Percentiles rank a stretch among this genome's conserved stretches.
Conservation (phyloP, 2,329 filamentous ascomycete species). For the Neofusicoccum sp. region DNA sequence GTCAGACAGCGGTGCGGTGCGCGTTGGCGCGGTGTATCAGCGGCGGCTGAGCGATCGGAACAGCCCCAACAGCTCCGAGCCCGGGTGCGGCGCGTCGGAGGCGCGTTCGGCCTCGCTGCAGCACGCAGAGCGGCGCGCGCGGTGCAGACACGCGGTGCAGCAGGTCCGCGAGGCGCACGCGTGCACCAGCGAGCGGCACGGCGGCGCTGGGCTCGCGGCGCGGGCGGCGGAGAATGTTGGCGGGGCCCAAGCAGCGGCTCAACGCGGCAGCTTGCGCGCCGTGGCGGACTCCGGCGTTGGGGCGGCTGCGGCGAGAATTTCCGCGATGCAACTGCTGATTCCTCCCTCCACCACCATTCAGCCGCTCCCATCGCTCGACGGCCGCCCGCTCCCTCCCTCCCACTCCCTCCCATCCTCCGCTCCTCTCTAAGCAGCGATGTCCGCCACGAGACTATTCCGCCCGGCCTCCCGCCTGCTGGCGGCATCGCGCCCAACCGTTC, state of each 20-base stretch:
- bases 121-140: neutral
- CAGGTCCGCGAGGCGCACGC: neutral
- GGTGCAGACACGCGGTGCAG: neutral
- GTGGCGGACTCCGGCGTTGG: slow-evolving; percentile 9
- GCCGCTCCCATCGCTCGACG: slow-evolving; percentile 11
- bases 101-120: slow-evolving; percentile 1
- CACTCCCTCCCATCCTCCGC: neutral
- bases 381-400: slow-evolving; percentile 8
- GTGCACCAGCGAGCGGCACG: neutral
- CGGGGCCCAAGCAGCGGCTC: slow-evolving; percentile 1
- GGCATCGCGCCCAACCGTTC: slow-evolving; percentile 55
- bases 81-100: slow-evolving; percentile 5
- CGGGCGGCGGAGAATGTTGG: neutral
- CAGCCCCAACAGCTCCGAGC: slow-evolving; percentile 15
- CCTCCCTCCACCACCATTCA: slow-evolving; percentile 15
- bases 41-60: neutral
- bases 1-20: neutral
- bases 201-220: neutral
- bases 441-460: slow-evolving; percentile 64
- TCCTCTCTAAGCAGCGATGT: slow-evolving; percentile 46
- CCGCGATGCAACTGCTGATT: slow-evolving; percentile 17
- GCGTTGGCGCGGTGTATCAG: neutral
- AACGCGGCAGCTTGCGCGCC: slow-evolving; percentile 11
- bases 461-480: slow-evolving; percentile 65
- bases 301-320: slow-evolving; percentile 18